A percentile compares a stretch with the other conserved stretches of the same genome.
Conservation (phyloP, 2,329 filamentous ascomycete genomes). For the Xylariaceae sp. region DNA sequence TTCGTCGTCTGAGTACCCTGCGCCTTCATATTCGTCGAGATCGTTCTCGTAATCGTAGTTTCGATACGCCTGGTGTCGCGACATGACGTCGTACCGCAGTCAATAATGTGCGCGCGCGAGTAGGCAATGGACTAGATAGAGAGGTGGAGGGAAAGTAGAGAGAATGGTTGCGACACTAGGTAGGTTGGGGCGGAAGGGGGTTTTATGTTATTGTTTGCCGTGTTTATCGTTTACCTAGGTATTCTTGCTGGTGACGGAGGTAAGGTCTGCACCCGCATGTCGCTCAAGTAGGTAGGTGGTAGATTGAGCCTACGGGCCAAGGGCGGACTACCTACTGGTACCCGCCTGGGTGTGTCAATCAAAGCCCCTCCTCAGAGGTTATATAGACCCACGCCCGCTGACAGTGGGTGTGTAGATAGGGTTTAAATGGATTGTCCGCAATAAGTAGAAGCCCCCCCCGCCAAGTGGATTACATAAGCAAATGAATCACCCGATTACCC, state of each 20-base stretch:
- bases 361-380: no score
- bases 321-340: no score
- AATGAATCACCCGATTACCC: no score
- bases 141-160: neutral
- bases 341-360: no score
- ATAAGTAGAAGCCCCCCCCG: no score
- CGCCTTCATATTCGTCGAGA: slow-evolving; percentile 48
- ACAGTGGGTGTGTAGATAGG: no score
- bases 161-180: neutral
- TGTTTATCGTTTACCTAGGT: neutral
- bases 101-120: neutral
- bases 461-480: no score
- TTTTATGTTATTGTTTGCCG: neutral
- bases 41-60: slow-evolving; percentile 50
- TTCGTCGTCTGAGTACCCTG: slow-evolving; percentile 37
- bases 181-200: neutral
- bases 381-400: no score
- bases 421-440: no score
- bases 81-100: slow-evolving; percentile 35
- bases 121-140: neutral
- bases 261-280: neutral
- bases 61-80: slow-evolving; percentile 44
- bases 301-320: neutral
- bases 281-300: neutral
- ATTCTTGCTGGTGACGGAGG: neutral